Base-by-base conservation (phyloP, 1,284 basidiomycete species). In the Rugosomyces carneus region DNA sequence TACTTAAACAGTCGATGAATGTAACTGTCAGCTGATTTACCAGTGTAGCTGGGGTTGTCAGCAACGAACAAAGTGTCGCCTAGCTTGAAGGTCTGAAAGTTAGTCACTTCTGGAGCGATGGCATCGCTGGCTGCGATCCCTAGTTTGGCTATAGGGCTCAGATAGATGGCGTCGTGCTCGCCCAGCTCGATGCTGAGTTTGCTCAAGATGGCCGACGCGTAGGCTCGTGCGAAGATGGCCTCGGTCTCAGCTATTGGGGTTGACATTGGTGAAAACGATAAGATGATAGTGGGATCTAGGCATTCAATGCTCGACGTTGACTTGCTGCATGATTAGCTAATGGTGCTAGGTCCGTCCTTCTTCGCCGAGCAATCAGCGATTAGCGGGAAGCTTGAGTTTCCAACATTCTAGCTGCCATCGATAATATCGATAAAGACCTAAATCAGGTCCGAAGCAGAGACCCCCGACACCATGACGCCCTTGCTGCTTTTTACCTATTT, bases 71-170 rank as follows among this genome's bases (percentile, higher is more conserved):
- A 16, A 13, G 40, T 16, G 16, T 42, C 29, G 1, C 27, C 32
- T 10, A 32, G 40, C 20, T 32, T 35, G 29, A 42, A 35, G 18
- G 18, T 19, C 27, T 32, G 27, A 11, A 42, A 42, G 18, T 42
- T 32, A 8, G 32, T 42, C 23, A 42, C 32, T 42, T 42, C 32
- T 16, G 40, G 27, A 42, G 27, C 26, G 18, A 32, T 18, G 26
- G 34, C 15, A 26, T 24, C 20, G 3, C 38, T 21, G 4, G 13
- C 38, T 40, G 38, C 38, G 11, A 40, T 40, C 20, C 38, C 38
- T 40, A 16, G 38, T 11, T 7, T 21, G 38, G 38, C 19, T 24
- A 26, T 26, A 9, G 38, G 38, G 18, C 38, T 40, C 23, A 40
- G 10, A n/a, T 40, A 40, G 38, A 40, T 40, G 15, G 38, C 38